phyloP scores from a whole-genome alignment of 768 basidiomycete species.

The Coprinellus micaceus region DNA sequence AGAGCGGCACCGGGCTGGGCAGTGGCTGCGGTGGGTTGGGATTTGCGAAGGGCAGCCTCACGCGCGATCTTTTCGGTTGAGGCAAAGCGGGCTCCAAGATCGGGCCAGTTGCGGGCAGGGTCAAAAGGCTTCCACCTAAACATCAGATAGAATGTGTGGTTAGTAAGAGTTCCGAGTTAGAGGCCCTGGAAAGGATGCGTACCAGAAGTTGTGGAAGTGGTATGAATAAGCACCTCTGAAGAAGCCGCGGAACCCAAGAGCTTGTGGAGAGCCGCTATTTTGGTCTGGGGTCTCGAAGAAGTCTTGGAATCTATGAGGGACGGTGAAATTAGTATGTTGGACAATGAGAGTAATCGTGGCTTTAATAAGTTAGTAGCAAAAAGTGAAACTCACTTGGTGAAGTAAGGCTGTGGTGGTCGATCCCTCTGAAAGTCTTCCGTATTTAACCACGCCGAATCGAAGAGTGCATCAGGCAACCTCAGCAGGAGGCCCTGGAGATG shows the following conservation, averaged over 20 bases:
- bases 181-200: conserved; percentile 28
- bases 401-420: conserved; percentile 89
- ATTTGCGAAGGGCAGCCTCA: conserved; percentile 30
- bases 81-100: conserved; percentile 76
- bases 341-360: too few relatives aligned
- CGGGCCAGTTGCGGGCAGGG: conserved; percentile 82
- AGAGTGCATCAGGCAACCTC: conserved; percentile 85
- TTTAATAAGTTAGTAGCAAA: not conserved
- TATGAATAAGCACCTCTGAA: conserved; percentile 92
- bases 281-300: conserved; percentile 75
- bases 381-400: conserved; percentile 58
- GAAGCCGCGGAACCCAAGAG: conserved; percentile 85
- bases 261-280: conserved; percentile 74
- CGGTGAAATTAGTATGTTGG: conserved; percentile 1
- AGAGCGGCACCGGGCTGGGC: conserved; percentile 10
- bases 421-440: conserved; percentile 87
- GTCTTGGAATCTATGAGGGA: conserved; percentile 60
- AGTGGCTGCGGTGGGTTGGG: conserved; percentile 19
- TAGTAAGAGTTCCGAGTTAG: not conserved
- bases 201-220: conserved; percentile 94
- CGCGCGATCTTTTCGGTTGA: conserved; percentile 70
- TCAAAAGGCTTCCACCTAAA: conserved; percentile 94
- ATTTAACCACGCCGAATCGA: conserved; percentile 93
- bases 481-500: conserved; percentile 71
- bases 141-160: not conserved